Evolutionary conservation across 2,329 filamentous ascomycete genomes (phyloP), one percentile per base, ranked within the genome.

Genomic region (Magnaporthiopsis rhizophila): DNA sequence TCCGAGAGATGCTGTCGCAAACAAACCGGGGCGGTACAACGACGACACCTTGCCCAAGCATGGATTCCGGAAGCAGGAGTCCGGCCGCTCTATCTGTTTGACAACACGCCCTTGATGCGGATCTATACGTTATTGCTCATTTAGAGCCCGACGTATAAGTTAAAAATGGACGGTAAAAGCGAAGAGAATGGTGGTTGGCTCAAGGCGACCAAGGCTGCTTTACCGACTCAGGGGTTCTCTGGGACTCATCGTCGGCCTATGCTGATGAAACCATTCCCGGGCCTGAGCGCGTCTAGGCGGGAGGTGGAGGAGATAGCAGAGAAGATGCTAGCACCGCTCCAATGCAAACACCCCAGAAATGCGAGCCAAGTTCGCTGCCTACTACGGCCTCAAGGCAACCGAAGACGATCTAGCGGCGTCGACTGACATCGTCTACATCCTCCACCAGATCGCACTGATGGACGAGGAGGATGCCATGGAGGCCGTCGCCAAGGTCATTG

Each of bases 401-500:
- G 53, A 58, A 12, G 56, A 59, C 3, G 24, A 45, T 32, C 53
- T 63, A 11, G 62, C 62, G 24, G 50, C 62, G 15, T 58, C 62
- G 30, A 56, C 62, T 1, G 62, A 63, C 9, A 53, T 63, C 62
- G 62, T 63, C 9, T 77, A 76, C 66, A 77, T 79, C 60, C 68
- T 78, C 21, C 73, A 74, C 45, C 77, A 74, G 68, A 75, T 79
- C 67, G 75, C 78, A 65, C 70, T 66, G 65, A 78, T 79, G 76
- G 72, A 69, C 38, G 75, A 76, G 69, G 76, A 78, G 53, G 75
- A 79, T 62, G 77, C 77, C 1, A 28, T 78, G 7, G 73, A 72
- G 32, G 78, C 79, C 57, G 64, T 79, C 6, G 62, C 69, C 50
- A 74, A 75, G 30, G 75, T 80, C 13, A 67, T 80, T 24, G 67